Conservation (phyloP, 768 basidiomycete genomes). For the Hericium erinaceus region DNA sequence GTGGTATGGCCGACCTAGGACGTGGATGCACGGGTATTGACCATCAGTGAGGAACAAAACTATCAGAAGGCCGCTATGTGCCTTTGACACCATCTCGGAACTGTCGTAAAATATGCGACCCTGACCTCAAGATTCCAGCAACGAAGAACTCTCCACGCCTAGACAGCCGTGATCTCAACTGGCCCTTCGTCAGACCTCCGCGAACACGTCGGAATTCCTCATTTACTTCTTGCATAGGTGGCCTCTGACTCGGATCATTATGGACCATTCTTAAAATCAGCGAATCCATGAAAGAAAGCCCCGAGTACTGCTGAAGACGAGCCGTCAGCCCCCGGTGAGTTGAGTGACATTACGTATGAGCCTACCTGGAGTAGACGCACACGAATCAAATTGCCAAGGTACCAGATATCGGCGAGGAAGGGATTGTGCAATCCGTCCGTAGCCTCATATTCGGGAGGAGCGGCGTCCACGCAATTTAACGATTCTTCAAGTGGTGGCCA, state of each 20-base stretch:
- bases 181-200: not conserved
- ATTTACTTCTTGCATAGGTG: not conserved
- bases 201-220: not conserved
- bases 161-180: not conserved
- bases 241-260: not conserved
- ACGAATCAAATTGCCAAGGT: constrained; percentile 14
- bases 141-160: not conserved
- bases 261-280: not conserved
- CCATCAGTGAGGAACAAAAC: too few relatives aligned
- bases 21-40: too few relatives aligned
- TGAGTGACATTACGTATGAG: not conserved
- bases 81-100: too few relatives aligned
- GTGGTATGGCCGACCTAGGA: too few relatives aligned
- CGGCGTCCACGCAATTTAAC: constrained; percentile 10
- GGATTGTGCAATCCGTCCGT: constrained; percentile 3
- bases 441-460: constrained; percentile 14
- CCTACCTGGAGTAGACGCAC: constrained; percentile 7
- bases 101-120: not conserved
- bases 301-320: too few relatives aligned
- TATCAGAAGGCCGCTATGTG: too few relatives aligned
- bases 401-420: constrained; percentile 16
- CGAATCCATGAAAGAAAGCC: not conserved
- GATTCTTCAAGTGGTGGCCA: not conserved
- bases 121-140: not conserved
- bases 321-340: too few relatives aligned